phyloP scores from a whole-genome alignment of 306 rosid genomes.

The Trifolium dubium region DNA sequence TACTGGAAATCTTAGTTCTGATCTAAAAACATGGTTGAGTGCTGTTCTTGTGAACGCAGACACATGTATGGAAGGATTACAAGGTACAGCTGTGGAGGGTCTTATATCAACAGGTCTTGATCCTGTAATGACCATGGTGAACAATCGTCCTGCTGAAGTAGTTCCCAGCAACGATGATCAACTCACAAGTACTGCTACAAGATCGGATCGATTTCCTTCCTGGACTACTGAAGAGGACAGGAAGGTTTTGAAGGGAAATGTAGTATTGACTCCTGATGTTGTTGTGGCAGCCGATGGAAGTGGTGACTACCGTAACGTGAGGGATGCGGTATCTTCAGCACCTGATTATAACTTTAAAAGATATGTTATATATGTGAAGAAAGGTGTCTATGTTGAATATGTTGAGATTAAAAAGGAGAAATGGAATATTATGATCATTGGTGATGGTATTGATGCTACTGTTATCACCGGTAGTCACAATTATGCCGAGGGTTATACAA shows the following conservation, averaged over 20 bases:
- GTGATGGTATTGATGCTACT: slow-evolving; percentile 81
- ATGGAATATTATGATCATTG: slow-evolving; percentile 84
- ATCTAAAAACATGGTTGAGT: no score
- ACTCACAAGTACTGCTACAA: no score
- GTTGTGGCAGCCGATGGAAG: slow-evolving; percentile 78
- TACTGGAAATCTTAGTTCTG: no score
- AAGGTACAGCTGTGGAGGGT: no score
- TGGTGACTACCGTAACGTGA: slow-evolving; percentile 61
- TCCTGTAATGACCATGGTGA: no score
- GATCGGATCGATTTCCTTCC: slow-evolving; percentile 44
- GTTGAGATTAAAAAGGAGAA: slow-evolving; percentile 91
- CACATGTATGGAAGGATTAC: no score
- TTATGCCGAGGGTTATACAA: slow-evolving; percentile 74
- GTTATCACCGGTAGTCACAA: slow-evolving; percentile 67
- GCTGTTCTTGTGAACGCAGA: no score
- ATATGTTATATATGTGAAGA: slow-evolving; percentile 66
- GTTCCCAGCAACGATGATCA: no score
- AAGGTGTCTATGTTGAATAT: slow-evolving; percentile 66
- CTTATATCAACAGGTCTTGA: no score
- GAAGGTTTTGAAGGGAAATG: slow-evolving; percentile 54
- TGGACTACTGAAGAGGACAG: slow-evolving; percentile 60
- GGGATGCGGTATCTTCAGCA: slow-evolving; percentile 76
- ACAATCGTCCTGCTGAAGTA: no score
- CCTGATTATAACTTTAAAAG: slow-evolving; percentile 75
- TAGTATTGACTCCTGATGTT: slow-evolving; percentile 47